Conservation (phyloP, 2,329 filamentous ascomycete genomes). For the Ascochyta viciae-villosae region DNA sequence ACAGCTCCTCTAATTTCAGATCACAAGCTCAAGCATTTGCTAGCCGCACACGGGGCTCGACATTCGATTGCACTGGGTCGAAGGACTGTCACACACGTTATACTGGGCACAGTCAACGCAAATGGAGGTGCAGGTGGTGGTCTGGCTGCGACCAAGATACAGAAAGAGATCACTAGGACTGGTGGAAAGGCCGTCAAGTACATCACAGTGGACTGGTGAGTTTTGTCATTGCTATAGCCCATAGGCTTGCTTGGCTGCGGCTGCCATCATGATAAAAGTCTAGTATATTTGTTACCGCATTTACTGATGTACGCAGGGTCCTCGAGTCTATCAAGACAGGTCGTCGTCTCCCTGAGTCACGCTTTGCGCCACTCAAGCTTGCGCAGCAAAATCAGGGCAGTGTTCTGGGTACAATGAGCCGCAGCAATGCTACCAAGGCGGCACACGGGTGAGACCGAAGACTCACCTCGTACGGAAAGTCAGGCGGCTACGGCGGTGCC, state of each 20-base stretch:
- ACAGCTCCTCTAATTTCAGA: slow-evolving; percentile 83
- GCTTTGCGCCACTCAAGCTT: slow-evolving; percentile 61
- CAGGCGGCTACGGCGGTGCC: background rate
- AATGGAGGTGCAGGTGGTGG: slow-evolving; percentile 71
- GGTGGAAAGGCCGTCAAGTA: slow-evolving; percentile 77
- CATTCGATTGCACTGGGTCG: slow-evolving; percentile 75
- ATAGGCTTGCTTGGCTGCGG: background rate
- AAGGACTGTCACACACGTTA: slow-evolving; percentile 82
- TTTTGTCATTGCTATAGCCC: background rate
- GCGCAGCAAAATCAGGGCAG: slow-evolving; percentile 37
- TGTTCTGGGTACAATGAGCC: slow-evolving; percentile 27
- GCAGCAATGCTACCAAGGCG: slow-evolving; percentile 5
- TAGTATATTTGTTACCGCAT: background rate
- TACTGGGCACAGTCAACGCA: slow-evolving; percentile 64
- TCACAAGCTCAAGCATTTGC: slow-evolving; percentile 80
- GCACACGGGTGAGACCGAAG: slow-evolving; percentile 17
- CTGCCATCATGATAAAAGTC: background rate
- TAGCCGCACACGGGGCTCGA: slow-evolving; percentile 75
- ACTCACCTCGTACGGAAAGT: slow-evolving; percentile 2
- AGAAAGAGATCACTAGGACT: slow-evolving; percentile 75
- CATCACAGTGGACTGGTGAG: slow-evolving; percentile 78
- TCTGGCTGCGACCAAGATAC: slow-evolving; percentile 77
- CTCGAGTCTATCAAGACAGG: slow-evolving; percentile 82
- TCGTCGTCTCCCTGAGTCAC: slow-evolving; percentile 75
- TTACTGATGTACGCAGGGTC: slow-evolving; percentile 62